A percentile compares a stretch with the other conserved stretches of the same genome.
Conservation (phyloP, 768 basidiomycete species). For the Kwoniella dejecticola region DNA sequence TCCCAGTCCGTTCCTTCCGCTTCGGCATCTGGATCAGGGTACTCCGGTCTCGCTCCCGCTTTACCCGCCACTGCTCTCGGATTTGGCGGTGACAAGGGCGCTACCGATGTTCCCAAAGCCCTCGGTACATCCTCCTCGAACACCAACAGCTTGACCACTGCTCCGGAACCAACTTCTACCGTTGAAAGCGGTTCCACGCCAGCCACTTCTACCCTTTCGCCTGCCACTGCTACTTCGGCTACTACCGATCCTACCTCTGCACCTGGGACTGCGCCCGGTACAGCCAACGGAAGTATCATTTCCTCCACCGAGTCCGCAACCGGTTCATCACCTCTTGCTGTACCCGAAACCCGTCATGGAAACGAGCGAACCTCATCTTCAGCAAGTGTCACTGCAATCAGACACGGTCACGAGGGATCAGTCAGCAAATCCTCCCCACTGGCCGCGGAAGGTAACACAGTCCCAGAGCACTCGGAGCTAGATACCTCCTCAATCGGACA, state of each 20-base stretch:
- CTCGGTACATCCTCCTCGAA: constrained; percentile 18
- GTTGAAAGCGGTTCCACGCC: constrained; percentile 2
- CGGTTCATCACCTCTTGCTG: constrained; percentile 7
- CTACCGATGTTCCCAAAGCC: constrained; percentile 35
- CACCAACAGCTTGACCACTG: background rate
- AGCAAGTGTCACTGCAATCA: constrained; percentile 47
- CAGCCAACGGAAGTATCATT: background rate
- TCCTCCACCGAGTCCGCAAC: background rate
- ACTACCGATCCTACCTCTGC: background rate
- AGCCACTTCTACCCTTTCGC: background rate
- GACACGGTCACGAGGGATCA: constrained; percentile 40
- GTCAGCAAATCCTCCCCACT: constrained; percentile 10
- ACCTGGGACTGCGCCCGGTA: background rate
- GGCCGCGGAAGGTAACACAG: background rate
- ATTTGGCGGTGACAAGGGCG: constrained; percentile 36
- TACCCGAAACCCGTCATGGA: constrained; percentile 28
- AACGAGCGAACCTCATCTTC: constrained; percentile 35
- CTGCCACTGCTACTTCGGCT: background rate
- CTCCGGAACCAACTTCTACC: background rate
- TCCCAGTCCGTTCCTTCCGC: background rate
- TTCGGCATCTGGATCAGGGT: constrained; percentile 1
- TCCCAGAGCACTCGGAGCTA: constrained; percentile 6
- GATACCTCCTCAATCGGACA: constrained; percentile 1
- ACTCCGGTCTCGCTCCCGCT: constrained; percentile 32
- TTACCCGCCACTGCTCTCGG: constrained; percentile 37